Conservation (phyloP, 1,139 yeast species). For the Blastobotrys ciferrii region DNA sequence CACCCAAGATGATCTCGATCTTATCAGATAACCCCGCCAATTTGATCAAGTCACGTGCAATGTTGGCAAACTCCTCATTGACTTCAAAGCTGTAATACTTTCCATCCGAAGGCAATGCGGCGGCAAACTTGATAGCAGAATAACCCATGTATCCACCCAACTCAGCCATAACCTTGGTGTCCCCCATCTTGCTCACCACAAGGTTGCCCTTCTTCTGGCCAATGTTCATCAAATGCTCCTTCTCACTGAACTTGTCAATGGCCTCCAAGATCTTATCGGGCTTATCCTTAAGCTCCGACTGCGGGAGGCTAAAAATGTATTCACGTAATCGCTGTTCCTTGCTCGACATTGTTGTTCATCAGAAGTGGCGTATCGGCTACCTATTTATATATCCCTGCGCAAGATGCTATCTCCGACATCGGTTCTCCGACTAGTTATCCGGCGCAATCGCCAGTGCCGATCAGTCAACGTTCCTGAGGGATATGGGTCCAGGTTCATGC, state of each 20-base stretch:
- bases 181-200: background rate
- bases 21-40: slow-evolving; percentile 23
- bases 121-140: slow-evolving; percentile 24
- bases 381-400: background rate
- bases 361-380: too few relatives aligned
- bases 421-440: too few relatives aligned
- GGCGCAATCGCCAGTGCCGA: too few relatives aligned
- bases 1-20: slow-evolving; percentile 26
- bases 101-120: slow-evolving; percentile 22
- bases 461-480: too few relatives aligned
- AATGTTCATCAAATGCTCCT: slow-evolving; percentile 11
- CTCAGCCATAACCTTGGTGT: slow-evolving; percentile 13
- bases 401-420: too few relatives aligned
- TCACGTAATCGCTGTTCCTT: slow-evolving; percentile 5
- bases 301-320: slow-evolving; percentile 1
- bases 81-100: slow-evolving; percentile 22
- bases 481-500: too few relatives aligned
- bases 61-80: slow-evolving; percentile 22
- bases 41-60: slow-evolving; percentile 21
- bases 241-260: slow-evolving; percentile 6
- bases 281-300: slow-evolving; percentile 8
- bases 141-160: slow-evolving; percentile 21
- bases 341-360: background rate
- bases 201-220: slow-evolving; percentile 11
- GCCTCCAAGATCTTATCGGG: slow-evolving; percentile 13